Percentiles rank a stretch among this genome's conserved stretches.
Evolutionary conservation across 768 basidiomycete species (phyloP).

Genomic region (Hirschioporus abietinus): DNA sequence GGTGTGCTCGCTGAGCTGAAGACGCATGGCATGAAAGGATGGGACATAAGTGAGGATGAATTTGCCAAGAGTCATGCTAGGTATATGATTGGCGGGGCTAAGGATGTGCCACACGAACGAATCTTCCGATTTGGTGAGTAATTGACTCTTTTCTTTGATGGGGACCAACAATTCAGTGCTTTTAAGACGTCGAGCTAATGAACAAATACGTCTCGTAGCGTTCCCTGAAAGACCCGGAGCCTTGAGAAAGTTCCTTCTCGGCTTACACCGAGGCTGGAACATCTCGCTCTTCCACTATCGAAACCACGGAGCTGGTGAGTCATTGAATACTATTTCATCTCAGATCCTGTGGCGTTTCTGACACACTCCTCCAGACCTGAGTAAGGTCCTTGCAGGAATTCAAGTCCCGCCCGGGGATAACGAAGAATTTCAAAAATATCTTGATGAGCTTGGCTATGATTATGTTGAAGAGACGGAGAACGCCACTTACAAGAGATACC

Average conservation of each 20-base stretch:
- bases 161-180: neutral
- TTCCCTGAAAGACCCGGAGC: constrained; percentile 96
- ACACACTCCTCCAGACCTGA: constrained; percentile 55
- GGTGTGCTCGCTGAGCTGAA: constrained; percentile 61
- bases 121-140: constrained; percentile 87
- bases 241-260: constrained; percentile 82
- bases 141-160: neutral
- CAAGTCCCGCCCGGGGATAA: constrained; percentile 76
- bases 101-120: constrained; percentile 74
- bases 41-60: constrained; percentile 92
- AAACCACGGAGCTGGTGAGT: constrained; percentile 91
- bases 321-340: neutral
- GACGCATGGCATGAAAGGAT: constrained; percentile 69
- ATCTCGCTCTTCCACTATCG: constrained; percentile 97
- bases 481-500: constrained; percentile 71
- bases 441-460: constrained; percentile 74
- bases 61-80: constrained; percentile 91
- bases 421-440: constrained; percentile 65
- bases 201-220: constrained; percentile 41
- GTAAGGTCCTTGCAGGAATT: constrained; percentile 89
- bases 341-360: constrained; percentile 5
- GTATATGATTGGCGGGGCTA: constrained; percentile 90
- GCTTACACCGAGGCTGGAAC: constrained; percentile 83
- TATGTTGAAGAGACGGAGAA: constrained; percentile 95
- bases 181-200: neutral